Evolutionary conservation across 768 basidiomycete species (phyloP).

Genomic region (Mycena sanguinolenta): DNA sequence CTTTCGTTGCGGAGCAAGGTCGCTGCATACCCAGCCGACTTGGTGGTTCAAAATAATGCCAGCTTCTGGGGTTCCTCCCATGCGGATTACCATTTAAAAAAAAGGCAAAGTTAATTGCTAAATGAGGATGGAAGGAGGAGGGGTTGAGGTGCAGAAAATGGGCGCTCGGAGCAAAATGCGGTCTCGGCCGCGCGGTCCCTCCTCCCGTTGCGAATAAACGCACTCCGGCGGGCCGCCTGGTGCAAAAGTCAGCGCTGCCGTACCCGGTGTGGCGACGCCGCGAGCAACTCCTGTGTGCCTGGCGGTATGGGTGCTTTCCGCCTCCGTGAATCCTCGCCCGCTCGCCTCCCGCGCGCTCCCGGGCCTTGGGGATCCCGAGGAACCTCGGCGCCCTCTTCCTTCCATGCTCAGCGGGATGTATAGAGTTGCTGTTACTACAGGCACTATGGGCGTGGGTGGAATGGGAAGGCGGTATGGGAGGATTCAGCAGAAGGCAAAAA

Average conservation of each 20-base stretch:
- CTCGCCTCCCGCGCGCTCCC: constrained; percentile 15
- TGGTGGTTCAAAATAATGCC: too few relatives aligned
- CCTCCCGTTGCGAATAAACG: too few relatives aligned
- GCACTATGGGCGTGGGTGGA: not conserved
- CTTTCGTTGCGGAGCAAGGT: too few relatives aligned
- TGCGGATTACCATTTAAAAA: too few relatives aligned
- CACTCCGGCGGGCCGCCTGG: constrained; percentile 47
- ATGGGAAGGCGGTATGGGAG: too few relatives aligned
- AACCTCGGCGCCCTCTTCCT: not conserved
- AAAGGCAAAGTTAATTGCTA: constrained; percentile 28
- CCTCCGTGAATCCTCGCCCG: too few relatives aligned
- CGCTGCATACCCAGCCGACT: too few relatives aligned
- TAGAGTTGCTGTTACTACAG: not conserved
- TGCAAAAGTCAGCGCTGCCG: too few relatives aligned
- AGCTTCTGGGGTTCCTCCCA: too few relatives aligned
- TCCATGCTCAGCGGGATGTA: not conserved
- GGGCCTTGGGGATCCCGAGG: not conserved
- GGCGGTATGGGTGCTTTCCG: constrained; percentile 9
- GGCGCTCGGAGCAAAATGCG: too few relatives aligned
- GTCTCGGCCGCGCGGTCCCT: constrained; percentile 53
- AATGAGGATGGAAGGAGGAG: constrained; percentile 37
- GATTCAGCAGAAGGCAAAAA: constrained; percentile 8
- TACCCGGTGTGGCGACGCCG: constrained; percentile 18
- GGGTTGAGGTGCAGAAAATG: constrained; percentile 40
- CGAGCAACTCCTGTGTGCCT: constrained; percentile 34